Percentiles rank a stretch among this genome's conserved stretches.
Evolutionary conservation across 441 rosid genomes (phyloP).

Genomic region (Jatropha podagrica): DNA sequence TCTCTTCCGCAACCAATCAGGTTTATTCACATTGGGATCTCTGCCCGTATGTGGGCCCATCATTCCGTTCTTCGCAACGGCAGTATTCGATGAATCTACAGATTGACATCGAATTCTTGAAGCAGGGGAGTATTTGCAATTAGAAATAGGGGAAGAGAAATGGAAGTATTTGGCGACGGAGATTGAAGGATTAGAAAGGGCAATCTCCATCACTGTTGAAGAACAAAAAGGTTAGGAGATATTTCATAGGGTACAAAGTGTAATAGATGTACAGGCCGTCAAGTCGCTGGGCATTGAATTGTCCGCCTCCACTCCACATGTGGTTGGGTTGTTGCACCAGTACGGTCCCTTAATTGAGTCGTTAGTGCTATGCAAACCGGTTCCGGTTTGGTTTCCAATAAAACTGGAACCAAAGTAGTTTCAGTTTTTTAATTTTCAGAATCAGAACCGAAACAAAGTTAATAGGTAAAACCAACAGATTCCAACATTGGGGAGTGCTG

Average conservation of each 20-base stretch:
- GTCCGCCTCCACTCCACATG: neutral
- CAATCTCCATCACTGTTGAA: conserved; percentile 6
- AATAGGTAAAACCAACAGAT: no score
- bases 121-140: neutral
- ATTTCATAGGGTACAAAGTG: neutral
- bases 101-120: conserved; percentile 32
- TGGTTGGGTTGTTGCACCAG: no score
- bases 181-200: conserved; percentile 47
- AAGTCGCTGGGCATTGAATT: neutral
- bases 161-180: conserved; percentile 29
- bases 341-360: no score
- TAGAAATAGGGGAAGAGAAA: neutral
- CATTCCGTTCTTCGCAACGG: conserved; percentile 26
- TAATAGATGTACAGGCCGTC: no score
- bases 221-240: neutral
- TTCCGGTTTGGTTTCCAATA: no score
- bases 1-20: conserved; percentile 84
- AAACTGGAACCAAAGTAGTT: no score
- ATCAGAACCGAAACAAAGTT: no score
- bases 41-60: conserved; percentile 74
- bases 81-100: conserved; percentile 24
- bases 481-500: conserved; percentile 99
- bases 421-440: no score
- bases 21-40: conserved; percentile 81
- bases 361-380: no score